Evolutionary conservation across 148 eudicot species (phyloP).

Genomic region (Cornus suecica): DNA sequence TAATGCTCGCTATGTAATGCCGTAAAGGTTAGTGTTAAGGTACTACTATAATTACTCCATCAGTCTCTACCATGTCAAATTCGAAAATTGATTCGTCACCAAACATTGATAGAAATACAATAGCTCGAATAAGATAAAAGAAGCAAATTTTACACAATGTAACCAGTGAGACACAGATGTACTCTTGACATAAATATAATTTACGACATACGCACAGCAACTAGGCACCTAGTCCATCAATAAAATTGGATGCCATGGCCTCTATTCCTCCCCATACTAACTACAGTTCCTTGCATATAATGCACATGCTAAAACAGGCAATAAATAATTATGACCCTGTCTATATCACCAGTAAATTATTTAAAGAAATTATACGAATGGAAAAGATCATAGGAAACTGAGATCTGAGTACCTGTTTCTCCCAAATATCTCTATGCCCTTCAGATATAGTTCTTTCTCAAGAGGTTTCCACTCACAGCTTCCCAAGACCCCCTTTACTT

Average conservation of each 20-base stretch:
- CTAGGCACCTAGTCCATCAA: neutral
- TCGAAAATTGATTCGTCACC: no score
- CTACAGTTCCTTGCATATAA: neutral
- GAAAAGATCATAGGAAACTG: neutral
- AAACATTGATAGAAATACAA: no score
- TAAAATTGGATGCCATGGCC: neutral
- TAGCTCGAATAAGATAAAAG: no score
- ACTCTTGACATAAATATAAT: no score
- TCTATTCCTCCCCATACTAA: neutral
- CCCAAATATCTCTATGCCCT: constrained; percentile 92
- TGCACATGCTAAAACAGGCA: neutral
- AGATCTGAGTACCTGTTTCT: constrained; percentile 62
- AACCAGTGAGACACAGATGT: no score
- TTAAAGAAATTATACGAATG: neutral
- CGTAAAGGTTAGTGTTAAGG: no score
- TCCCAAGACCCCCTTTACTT: constrained; percentile 20
- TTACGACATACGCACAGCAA: neutral
- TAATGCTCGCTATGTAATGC: no score
- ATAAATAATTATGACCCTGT: neutral
- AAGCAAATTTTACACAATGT: no score
- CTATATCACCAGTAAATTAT: neutral
- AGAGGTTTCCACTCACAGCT: constrained; percentile 66
- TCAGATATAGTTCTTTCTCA: constrained; percentile 74
- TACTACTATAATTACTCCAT: no score
- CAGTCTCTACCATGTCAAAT: no score